Conservation (phyloP, 2,329 filamentous ascomycete species). For the Akanthomyces muscarius region DNA sequence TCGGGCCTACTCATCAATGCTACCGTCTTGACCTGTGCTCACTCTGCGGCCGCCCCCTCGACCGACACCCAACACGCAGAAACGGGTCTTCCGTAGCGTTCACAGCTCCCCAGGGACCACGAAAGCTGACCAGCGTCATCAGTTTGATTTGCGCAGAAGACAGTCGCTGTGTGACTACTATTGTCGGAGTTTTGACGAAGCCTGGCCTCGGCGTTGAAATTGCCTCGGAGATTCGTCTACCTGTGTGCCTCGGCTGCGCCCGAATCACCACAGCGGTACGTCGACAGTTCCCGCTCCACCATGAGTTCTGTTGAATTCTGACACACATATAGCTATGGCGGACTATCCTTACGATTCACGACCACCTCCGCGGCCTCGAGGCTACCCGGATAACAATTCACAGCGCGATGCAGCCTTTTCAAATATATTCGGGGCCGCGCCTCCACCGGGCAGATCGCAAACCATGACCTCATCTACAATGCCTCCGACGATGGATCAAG, state of each 20-base stretch:
- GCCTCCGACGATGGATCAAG: slow-evolving; percentile 48
- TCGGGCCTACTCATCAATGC: neutral
- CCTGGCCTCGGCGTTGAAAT: neutral
- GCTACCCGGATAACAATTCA: slow-evolving; percentile 52
- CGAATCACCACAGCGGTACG: neutral
- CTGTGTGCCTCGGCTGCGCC: neutral
- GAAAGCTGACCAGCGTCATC: neutral
- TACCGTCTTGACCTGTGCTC: neutral
- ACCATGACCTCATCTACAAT: slow-evolving; percentile 82
- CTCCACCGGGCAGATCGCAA: slow-evolving; percentile 83
- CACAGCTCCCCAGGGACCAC: neutral
- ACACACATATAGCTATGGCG: slow-evolving; percentile 42
- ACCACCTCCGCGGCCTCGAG: slow-evolving; percentile 39
- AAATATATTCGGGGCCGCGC: slow-evolving; percentile 88
- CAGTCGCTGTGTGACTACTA: too few relatives aligned
- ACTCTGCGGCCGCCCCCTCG: neutral
- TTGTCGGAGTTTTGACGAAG: neutral
- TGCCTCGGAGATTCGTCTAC: slow-evolving; percentile 1
- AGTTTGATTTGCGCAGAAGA: neutral
- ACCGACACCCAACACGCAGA: slow-evolving; percentile 4
- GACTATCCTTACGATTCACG: slow-evolving; percentile 56
- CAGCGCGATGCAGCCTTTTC: slow-evolving; percentile 94
- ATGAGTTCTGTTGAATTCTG: neutral
- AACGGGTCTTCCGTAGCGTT: neutral
- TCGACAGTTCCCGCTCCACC: neutral